phyloP scores from a whole-genome alignment of 2,329 filamentous ascomycete species.

The Escovopsis sp. region DNA sequence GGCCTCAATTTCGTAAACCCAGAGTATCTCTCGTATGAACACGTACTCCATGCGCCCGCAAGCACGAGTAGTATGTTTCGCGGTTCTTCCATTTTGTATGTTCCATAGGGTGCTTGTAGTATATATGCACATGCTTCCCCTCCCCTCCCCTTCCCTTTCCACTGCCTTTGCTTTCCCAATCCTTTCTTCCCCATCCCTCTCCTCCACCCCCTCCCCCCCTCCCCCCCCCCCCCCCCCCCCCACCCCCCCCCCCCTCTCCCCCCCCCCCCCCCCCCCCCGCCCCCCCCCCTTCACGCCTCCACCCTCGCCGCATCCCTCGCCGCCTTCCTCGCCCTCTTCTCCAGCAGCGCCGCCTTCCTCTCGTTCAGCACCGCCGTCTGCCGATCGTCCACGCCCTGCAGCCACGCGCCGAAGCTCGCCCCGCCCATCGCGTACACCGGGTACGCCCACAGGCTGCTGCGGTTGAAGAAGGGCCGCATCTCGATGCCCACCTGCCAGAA shows the following conservation, averaged over 20 bases:
- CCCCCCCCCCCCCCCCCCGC: background rate
- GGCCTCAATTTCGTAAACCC: too few relatives aligned
- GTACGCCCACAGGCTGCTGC: slow-evolving; percentile 75
- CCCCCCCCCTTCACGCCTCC: slow-evolving; percentile 1
- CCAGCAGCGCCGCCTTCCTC: slow-evolving; percentile 65
- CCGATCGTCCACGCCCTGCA: slow-evolving; percentile 74
- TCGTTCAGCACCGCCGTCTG: slow-evolving; percentile 65
- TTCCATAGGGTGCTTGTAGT: too few relatives aligned
- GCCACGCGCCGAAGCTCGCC: slow-evolving; percentile 92
- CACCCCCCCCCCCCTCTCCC: background rate
- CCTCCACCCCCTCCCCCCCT: background rate
- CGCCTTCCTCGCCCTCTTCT: slow-evolving; percentile 66
- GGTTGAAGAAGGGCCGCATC: slow-evolving; percentile 88
- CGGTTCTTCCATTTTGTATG: too few relatives aligned
- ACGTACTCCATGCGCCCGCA: too few relatives aligned
- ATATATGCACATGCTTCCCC: too few relatives aligned
- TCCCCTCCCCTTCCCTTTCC: too few relatives aligned
- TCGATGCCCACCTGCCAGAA: slow-evolving; percentile 97
- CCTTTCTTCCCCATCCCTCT: background rate
- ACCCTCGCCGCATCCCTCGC: slow-evolving; percentile 18
- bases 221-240: background rate
- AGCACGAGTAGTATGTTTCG: too few relatives aligned
- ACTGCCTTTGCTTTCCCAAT: too few relatives aligned
- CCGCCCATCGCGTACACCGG: slow-evolving; percentile 75
- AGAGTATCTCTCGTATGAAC: too few relatives aligned